Base-by-base conservation (phyloP, 805 yeast genomes). In the Lipomyces kockii region DNA sequence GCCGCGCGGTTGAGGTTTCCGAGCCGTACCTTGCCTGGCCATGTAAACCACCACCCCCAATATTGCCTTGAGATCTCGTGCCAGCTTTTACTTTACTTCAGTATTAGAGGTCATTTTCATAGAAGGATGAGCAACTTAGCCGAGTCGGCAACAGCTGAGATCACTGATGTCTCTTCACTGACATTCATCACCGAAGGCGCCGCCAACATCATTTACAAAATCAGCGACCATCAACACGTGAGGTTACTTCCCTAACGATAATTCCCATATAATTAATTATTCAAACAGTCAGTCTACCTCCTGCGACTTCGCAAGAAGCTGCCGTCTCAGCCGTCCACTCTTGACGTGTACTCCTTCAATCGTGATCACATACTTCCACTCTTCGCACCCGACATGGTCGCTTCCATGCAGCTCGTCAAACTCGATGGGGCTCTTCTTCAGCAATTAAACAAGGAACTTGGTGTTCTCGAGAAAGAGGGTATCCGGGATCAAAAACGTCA, bases 161-260 rank as follows among this genome's bases (percentile, higher is more conserved):
- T 58, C 22, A 51, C n/a, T 2, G 62, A 63, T 29, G 60, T 56
- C 3, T n/a, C 49, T 34, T 32, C 39, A 14, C 39, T 67, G 35
- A 14, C 11, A 37, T 69, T 64, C 34, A 25, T 67, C 8, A 69
- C 70, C 1, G 72, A 69, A 56, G 72, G 72, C 3, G 72, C 71
- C 6, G 72, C 72, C 12, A 69, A 69, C 46, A 39, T 69, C 14
- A 20, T 69, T 27, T 69, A 64, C 61, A 43, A 58, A 32, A 53
- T 55, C 61, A 14, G 56, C 9, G 61, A 62, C 39, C 54, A 58
- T 3, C 25, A 8, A n/a, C 46, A 54, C 51, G 67, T 63, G 29
- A 32, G 69, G 34, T 25, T 22, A n/a, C n/a, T 25, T 52, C 11
- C 17, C 34, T 7, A 11, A 52, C n/a, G n/a, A 22, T 25, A 9